phyloP scores from a whole-genome alignment of 176 grass and related monocot species.

The Bonia amplexicaulis region DNA sequence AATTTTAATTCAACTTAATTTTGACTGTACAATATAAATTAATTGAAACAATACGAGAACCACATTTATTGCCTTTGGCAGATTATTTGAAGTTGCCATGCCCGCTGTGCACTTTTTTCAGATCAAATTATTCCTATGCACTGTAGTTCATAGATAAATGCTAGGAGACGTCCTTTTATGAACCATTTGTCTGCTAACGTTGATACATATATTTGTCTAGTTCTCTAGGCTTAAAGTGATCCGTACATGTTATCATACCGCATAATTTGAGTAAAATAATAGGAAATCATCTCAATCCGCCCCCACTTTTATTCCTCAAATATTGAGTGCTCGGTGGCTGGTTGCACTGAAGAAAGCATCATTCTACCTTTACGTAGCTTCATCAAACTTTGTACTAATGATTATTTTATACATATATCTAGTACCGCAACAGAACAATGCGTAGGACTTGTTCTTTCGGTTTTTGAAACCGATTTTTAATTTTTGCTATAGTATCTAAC shows the following conservation, averaged over 20 bases:
- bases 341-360: constrained; percentile 14
- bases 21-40: background rate
- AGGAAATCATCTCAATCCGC: background rate
- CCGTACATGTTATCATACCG: constrained; percentile 11
- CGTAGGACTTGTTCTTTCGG: too few relatives aligned
- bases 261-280: constrained; percentile 20
- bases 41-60: background rate
- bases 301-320: constrained; percentile 19
- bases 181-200: constrained; percentile 14
- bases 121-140: background rate
- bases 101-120: background rate
- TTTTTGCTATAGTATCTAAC: too few relatives aligned
- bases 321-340: background rate
- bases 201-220: background rate
- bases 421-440: background rate
- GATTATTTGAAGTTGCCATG: background rate
- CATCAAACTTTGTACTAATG: background rate
- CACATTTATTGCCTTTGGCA: background rate
- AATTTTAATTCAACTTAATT: background rate
- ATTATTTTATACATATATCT: background rate
- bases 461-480: too few relatives aligned
- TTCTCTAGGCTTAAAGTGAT: background rate
- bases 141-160: background rate
- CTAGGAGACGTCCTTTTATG: background rate
- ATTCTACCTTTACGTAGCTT: constrained; percentile 4